These are phyloP conservation scores for Dryadomyces sulphureus DNA, from an alignment of 2,329 filamentous ascomycete species.

Conservation along the genomic window DNA sequence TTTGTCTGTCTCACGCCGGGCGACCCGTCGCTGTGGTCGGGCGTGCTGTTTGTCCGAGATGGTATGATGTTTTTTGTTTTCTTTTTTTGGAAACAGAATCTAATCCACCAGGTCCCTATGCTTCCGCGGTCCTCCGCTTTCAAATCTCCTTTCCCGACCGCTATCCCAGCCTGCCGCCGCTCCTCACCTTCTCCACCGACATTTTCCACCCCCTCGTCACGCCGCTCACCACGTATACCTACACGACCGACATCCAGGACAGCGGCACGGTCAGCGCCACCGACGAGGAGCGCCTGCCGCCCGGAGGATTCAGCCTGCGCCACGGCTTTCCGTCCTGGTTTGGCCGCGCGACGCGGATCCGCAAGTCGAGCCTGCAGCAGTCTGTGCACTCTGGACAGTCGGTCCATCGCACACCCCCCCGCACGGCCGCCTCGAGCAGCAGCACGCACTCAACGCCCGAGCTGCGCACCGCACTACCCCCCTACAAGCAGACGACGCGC, in stretches of 20 bases:
- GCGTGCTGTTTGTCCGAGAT: conserved; percentile 81
- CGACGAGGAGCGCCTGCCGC: conserved; percentile 69
- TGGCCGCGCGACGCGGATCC: conserved; percentile 3
- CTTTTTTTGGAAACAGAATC: too few relatives aligned
- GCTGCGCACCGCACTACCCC: conserved; percentile 11
- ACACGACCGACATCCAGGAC: conserved; percentile 64
- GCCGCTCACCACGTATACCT: conserved; percentile 87
- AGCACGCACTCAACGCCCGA: neutral
- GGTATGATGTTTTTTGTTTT: conserved; percentile 41
- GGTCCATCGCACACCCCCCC: neutral
- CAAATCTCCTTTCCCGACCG: conserved; percentile 72
- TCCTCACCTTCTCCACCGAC: conserved; percentile 80
- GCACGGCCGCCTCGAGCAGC: neutral
- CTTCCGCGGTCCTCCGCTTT: conserved; percentile 75
- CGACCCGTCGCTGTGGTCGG: conserved; percentile 71
- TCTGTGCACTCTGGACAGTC: too few relatives aligned
- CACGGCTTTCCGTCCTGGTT: conserved; percentile 92
- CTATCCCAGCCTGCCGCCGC: conserved; percentile 66
- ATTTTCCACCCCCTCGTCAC: conserved; percentile 91
- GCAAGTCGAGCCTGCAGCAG: neutral
- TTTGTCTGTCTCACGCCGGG: conserved; percentile 75
- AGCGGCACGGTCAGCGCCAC: conserved; percentile 68
- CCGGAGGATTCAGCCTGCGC: conserved; percentile 77
- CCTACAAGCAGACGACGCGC: conserved; percentile 20
- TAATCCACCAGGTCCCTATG: conserved; percentile 58